A percentile compares a stretch with the other conserved stretches of the same genome.
Evolutionary conservation across 1,284 basidiomycete genomes (phyloP).

Genomic region (Ustilago bromivora): DNA sequence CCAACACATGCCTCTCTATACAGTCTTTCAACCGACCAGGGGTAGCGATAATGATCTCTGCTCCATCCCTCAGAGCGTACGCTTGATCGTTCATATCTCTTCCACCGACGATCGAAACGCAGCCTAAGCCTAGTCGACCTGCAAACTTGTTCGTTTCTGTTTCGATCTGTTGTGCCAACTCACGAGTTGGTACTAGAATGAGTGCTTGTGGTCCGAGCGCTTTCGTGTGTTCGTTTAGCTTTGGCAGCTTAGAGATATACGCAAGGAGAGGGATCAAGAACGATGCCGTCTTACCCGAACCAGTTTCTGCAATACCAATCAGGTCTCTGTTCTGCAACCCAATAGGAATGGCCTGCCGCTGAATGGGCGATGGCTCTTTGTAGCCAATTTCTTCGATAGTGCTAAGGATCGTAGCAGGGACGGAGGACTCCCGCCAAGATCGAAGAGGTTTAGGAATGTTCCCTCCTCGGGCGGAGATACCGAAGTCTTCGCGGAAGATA

Average conservation of each 20-base stretch:
- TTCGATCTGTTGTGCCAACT: constrained; percentile 97
- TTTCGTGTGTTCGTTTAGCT: constrained; percentile 87
- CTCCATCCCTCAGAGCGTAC: constrained; percentile 92
- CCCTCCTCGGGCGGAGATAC: constrained; percentile 88
- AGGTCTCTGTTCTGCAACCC: constrained; percentile 94
- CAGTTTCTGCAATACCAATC: constrained; percentile 96
- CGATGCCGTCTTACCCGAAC: constrained; percentile 97
- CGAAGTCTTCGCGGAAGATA: constrained; percentile 98
- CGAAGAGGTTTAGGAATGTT: constrained; percentile 91
- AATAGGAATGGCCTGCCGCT: constrained; percentile 97
- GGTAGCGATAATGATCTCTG: constrained; percentile 97
- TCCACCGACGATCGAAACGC: constrained; percentile 97
- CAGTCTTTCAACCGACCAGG: constrained; percentile 98
- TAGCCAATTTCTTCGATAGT: constrained; percentile 92
- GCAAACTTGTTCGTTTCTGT: constrained; percentile 92
- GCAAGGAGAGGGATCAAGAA: constrained; percentile 98
- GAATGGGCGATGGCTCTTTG: constrained; percentile 95
- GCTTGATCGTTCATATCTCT: constrained; percentile 94
- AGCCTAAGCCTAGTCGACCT: constrained; percentile 84
- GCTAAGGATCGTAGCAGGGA: constrained; percentile 82
- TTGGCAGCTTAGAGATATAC: constrained; percentile 87
- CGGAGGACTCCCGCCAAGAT: constrained; percentile 88
- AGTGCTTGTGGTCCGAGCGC: constrained; percentile 93
- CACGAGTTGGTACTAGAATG: constrained; percentile 94
- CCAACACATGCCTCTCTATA: constrained; percentile 92